phyloP scores from a whole-genome alignment of 805 yeast species.

The Ogataea wickerhamii region DNA sequence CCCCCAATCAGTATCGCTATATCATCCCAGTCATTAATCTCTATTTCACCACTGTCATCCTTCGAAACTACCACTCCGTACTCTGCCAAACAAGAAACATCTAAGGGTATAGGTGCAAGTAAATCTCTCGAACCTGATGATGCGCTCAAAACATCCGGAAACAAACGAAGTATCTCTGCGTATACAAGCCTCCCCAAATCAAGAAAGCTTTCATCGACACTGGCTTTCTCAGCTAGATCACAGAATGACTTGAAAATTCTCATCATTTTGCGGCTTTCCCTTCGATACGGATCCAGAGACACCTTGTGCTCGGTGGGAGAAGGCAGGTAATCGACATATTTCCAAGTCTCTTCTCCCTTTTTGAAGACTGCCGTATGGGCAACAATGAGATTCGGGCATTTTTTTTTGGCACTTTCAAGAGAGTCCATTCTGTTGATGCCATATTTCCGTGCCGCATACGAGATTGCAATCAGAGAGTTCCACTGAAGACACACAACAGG shows the following conservation, averaged over 20 bases:
- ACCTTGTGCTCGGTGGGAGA: conserved; percentile 70
- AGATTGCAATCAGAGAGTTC: conserved; percentile 84
- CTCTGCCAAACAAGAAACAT: conserved; percentile 34
- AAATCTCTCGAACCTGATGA: conserved; percentile 13
- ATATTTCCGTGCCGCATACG: conserved; percentile 81
- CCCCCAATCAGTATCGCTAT: conserved; percentile 66
- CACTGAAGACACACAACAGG: conserved; percentile 96
- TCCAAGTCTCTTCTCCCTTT: conserved; percentile 83
- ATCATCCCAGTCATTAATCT: conserved; percentile 74
- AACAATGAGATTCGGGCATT: conserved; percentile 72
- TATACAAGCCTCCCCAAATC: conserved; percentile 73
- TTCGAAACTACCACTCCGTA: conserved; percentile 27
- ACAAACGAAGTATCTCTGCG: conserved; percentile 35
- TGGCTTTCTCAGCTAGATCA: conserved; percentile 81
- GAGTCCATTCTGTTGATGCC: conserved; percentile 81
- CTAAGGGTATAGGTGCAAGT: conserved; percentile 45
- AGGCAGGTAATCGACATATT: conserved; percentile 60
- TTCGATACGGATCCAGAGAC: conserved; percentile 83
- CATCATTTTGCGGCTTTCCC: conserved; percentile 80
- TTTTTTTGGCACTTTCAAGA: conserved; percentile 59
- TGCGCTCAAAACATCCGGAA: conserved; percentile 42
- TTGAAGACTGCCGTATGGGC: conserved; percentile 94
- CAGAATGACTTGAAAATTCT: conserved; percentile 59
- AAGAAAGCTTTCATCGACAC: conserved; percentile 89
- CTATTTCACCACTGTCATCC: conserved; percentile 18